Percentiles rank a stretch among this genome's conserved stretches.
Evolutionary conservation across 2,329 filamentous ascomycete species (phyloP).

Genomic region (Exophiala sideris): DNA sequence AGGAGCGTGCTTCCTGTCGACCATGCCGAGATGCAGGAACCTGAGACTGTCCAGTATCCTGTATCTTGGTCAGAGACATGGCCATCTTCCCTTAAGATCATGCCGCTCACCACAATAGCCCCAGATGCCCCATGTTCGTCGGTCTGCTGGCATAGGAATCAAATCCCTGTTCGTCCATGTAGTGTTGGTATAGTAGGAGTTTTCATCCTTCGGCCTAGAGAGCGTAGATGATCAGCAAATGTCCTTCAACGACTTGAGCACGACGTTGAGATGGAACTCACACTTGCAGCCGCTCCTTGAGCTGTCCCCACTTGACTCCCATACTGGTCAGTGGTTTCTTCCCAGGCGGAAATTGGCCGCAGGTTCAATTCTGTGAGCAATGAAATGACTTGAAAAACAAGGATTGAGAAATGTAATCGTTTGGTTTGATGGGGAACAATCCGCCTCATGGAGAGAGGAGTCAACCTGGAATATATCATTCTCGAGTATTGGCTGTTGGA

Average conservation of each 20-base stretch:
- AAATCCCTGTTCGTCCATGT: constrained; percentile 33
- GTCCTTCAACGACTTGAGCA: neutral
- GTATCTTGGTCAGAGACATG: constrained; percentile 1
- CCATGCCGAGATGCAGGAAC: constrained; percentile 32
- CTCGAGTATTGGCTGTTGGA: no score
- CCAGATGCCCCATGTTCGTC: constrained; percentile 31
- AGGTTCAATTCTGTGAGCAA: no score
- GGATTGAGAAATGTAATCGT: neutral
- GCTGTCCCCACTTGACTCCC: constrained; percentile 13
- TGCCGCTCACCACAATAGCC: constrained; percentile 26
- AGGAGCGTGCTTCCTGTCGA: constrained; percentile 31
- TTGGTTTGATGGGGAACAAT: no score
- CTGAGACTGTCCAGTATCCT: constrained; percentile 34
- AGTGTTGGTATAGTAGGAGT: constrained; percentile 28
- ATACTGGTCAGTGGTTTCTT: constrained; percentile 3
- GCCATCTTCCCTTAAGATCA: neutral
- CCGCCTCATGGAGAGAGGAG: no score
- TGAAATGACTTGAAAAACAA: neutral
- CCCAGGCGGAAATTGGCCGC: neutral
- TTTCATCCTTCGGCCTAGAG: constrained; percentile 25
- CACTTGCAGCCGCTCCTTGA: constrained; percentile 16
- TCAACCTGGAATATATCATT: no score
- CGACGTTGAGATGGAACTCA: neutral
- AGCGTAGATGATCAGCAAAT: constrained; percentile 1
- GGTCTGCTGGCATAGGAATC: constrained; percentile 31